Conservation (phyloP, 176 grass and related monocot species). For the Aechmea fasciata region DNA sequence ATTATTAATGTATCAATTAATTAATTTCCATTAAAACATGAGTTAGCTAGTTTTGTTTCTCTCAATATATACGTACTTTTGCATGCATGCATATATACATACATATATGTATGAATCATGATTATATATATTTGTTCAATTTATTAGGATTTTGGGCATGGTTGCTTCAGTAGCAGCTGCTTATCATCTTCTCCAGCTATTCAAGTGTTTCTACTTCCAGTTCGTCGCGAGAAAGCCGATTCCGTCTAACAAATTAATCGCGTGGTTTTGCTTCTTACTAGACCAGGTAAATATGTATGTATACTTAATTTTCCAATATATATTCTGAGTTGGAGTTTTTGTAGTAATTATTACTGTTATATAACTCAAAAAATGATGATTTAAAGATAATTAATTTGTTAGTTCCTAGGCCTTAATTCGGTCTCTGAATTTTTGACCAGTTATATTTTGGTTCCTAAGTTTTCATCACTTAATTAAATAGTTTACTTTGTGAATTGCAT, state of each 20-base stretch:
- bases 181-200: slow-evolving; percentile 76
- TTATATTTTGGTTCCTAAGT: no score
- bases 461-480: no score
- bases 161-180: slow-evolving; percentile 33
- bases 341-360: neutral
- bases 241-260: slow-evolving; percentile 24
- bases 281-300: slow-evolving; percentile 44
- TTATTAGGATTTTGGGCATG: slow-evolving; percentile 32
- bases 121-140: neutral
- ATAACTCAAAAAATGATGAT: neutral
- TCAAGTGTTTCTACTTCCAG: slow-evolving; percentile 43
- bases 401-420: neutral
- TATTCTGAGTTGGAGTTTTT: neutral
- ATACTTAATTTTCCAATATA: neutral
- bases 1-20: neutral
- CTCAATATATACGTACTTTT: neutral
- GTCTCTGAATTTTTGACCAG: no score
- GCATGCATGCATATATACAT: neutral
- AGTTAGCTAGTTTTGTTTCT: neutral
- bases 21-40: neutral
- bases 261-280: slow-evolving; percentile 60
- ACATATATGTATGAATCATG: neutral
- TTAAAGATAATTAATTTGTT: neutral
- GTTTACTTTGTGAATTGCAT: no score
- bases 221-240: slow-evolving; percentile 21